Conservation (phyloP, 2,329 filamentous ascomycete genomes). For the Incumbomyces lentus region DNA sequence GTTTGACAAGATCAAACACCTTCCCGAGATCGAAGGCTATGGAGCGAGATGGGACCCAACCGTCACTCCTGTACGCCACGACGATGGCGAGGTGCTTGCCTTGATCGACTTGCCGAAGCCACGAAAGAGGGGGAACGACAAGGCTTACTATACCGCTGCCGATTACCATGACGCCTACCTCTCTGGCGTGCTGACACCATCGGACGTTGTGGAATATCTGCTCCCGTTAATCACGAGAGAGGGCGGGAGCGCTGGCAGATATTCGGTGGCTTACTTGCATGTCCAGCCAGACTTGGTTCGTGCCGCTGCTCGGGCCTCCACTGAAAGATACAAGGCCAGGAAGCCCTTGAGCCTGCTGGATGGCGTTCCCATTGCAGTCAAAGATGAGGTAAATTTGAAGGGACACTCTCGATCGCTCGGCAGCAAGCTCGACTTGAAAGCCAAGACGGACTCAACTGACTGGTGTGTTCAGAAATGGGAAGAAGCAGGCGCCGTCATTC, state of each 20-base stretch:
- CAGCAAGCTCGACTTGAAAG: slow-evolving; percentile 48
- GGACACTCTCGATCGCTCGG: slow-evolving; percentile 61
- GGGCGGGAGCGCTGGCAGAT: slow-evolving; percentile 43
- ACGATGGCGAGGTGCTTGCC: slow-evolving; percentile 7
- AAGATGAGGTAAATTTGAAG: slow-evolving; percentile 65
- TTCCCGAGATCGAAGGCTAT: slow-evolving; percentile 45
- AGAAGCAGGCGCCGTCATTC: slow-evolving; percentile 62
- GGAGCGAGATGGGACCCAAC: slow-evolving; percentile 47
- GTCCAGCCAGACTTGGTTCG: slow-evolving; percentile 53
- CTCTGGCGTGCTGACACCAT: slow-evolving; percentile 59
- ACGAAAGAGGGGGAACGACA: slow-evolving; percentile 27
- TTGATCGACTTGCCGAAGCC: slow-evolving; percentile 22
- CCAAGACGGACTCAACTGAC: slow-evolving; percentile 41
- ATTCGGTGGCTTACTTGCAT: slow-evolving; percentile 64
- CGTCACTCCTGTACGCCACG: slow-evolving; percentile 37
- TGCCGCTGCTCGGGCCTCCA: slow-evolving; percentile 61
- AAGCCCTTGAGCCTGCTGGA: slow-evolving; percentile 60
- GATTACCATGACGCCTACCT: slow-evolving; percentile 72
- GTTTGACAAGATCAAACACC: slow-evolving; percentile 48
- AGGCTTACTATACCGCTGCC: slow-evolving; percentile 55
- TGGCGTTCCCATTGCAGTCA: slow-evolving; percentile 72
- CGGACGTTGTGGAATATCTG: slow-evolving; percentile 59
- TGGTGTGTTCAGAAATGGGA: slow-evolving; percentile 64
- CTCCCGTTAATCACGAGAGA: slow-evolving; percentile 60
- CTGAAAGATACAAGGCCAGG: slow-evolving; percentile 59